Conservation (phyloP, 2,329 filamentous ascomycete species). For the Venturiaceae sp. region DNA sequence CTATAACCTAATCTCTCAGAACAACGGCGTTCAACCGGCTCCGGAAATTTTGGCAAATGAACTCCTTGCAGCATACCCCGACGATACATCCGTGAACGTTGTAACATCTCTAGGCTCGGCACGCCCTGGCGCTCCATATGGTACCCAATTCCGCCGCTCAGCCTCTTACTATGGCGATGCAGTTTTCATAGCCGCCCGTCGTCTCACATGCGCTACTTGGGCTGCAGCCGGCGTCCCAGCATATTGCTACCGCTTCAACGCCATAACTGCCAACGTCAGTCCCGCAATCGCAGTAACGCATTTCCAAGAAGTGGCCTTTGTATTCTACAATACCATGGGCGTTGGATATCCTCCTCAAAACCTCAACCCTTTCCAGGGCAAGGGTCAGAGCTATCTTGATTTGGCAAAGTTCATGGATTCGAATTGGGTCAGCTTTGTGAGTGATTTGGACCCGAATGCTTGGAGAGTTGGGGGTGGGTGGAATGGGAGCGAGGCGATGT, state of each 20-base stretch:
- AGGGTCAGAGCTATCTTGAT: slow-evolving; percentile 24
- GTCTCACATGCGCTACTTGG: slow-evolving; percentile 44
- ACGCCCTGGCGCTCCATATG: slow-evolving; percentile 11
- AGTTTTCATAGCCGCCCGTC: slow-evolving; percentile 45
- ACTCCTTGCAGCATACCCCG: slow-evolving; percentile 6
- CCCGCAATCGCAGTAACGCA: slow-evolving; percentile 38
- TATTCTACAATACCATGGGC: slow-evolving; percentile 35
- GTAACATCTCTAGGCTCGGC: neutral
- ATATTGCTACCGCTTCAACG: slow-evolving; percentile 56
- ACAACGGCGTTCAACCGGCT: neutral
- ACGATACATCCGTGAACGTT: slow-evolving; percentile 5
- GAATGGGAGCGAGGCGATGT: slow-evolving; percentile 13
- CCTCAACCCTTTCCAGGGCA: slow-evolving; percentile 21
- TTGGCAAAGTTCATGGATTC: slow-evolving; percentile 33
- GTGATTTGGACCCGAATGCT: slow-evolving; percentile 30
- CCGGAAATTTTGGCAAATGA: neutral
- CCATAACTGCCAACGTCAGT: slow-evolving; percentile 35
- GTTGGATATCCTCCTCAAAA: slow-evolving; percentile 28
- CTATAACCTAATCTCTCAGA: slow-evolving; percentile 26
- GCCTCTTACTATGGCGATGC: slow-evolving; percentile 44
- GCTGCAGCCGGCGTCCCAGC: slow-evolving; percentile 37
- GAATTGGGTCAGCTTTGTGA: slow-evolving; percentile 36
- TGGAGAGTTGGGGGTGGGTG: neutral
- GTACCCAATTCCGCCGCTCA: slow-evolving; percentile 41
- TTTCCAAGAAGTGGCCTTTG: slow-evolving; percentile 42